Conservation (phyloP, 2,329 filamentous ascomycete genomes). For the Fulvia fulva region DNA sequence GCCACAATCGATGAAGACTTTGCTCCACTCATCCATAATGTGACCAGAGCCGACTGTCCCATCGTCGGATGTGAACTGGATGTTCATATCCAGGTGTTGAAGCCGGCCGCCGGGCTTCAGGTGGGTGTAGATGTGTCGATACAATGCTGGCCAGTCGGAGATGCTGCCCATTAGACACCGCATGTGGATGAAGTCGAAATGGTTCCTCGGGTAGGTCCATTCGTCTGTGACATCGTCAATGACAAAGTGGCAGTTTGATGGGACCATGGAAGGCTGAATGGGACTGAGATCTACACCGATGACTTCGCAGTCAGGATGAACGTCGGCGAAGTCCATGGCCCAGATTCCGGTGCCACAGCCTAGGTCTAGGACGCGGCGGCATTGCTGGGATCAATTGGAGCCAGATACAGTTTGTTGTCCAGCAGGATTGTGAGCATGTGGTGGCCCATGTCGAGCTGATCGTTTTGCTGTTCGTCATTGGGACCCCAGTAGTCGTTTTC, state of each 20-base stretch:
- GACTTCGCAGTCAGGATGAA: not conserved
- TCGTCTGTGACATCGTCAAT: conserved; percentile 1
- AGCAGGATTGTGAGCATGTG: conserved; percentile 11
- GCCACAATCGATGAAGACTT: conserved; percentile 3
- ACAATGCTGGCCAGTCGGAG: conserved; percentile 1
- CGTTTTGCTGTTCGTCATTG: conserved; percentile 11
- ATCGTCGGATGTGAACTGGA: conserved; percentile 2
- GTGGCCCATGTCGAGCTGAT: conserved; percentile 9
- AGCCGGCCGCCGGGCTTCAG: not conserved
- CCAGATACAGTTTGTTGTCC: conserved; percentile 4
- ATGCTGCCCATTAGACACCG: conserved; percentile 2
- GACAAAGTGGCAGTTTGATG: conserved; percentile 5
- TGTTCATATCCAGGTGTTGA: conserved; percentile 3
- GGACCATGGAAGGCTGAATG: not conserved
- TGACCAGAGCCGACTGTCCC: not conserved
- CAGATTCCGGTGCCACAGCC: conserved; percentile 7
- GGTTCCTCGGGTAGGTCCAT: conserved; percentile 1
- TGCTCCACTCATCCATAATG: not conserved
- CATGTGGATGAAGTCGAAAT: conserved; percentile 7
- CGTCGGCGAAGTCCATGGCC: conserved; percentile 4
- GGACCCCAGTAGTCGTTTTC: conserved; percentile 8
- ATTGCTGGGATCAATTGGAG: not conserved
- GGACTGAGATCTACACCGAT: conserved; percentile 1
- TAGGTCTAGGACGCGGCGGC: conserved; percentile 3
- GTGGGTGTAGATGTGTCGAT: not conserved